Base-by-base conservation (phyloP, 2,329 filamentous ascomycete genomes). In the Leptosphaerulina australis region DNA sequence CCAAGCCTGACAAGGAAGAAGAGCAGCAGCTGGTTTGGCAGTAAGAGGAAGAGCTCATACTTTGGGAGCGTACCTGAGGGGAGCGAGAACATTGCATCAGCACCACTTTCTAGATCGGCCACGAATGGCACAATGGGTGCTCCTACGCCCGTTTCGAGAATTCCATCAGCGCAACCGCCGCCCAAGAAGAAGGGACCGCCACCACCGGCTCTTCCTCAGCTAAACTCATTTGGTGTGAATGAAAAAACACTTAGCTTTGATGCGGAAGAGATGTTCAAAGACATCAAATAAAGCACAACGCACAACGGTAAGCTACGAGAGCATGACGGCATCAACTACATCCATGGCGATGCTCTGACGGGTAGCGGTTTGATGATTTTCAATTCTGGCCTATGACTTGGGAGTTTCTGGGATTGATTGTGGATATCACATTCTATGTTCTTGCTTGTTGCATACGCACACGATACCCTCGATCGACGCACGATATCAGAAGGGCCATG, bases 1-100 rank as follows among this genome's bases (percentile, higher is more conserved):
- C 63, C 64, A 14, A 70, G 64, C 28, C 58, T 71, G 44, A 63
- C 43, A 36, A 58, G 68, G 56, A 69, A 70, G 55, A 74, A 73
- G 65, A 74, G 72, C 50, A 63, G 64, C 30, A 68, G 70, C 55
- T 75, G 72, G 72, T 74, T 74, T 47, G 66, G 69, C 55, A 73
- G 65, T 61, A 67, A 71, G 54, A 72, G 72, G 63, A 60, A 43
- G 5, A 53, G 50, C 44, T 71, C 69, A 47, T 58, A 62, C 24
- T 69, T 68, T 35, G 70, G 67, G 5, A 55, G 63, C 12, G 60
- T 73, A 26, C 63, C 66, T 24, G 73, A 74, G 43, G 68, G 62
- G 7, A 63, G 59, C 30, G 68, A 68, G 55, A 66, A 52, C 35
- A 26, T 49, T 24, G 49, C 59, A 7, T 21, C 24, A 7, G 35